Percentiles rank a stretch among this genome's conserved stretches.
Evolutionary conservation across 192 early-diverging fungal genomes (phyloP).

Genomic region (Lobosporangium transversale): DNA sequence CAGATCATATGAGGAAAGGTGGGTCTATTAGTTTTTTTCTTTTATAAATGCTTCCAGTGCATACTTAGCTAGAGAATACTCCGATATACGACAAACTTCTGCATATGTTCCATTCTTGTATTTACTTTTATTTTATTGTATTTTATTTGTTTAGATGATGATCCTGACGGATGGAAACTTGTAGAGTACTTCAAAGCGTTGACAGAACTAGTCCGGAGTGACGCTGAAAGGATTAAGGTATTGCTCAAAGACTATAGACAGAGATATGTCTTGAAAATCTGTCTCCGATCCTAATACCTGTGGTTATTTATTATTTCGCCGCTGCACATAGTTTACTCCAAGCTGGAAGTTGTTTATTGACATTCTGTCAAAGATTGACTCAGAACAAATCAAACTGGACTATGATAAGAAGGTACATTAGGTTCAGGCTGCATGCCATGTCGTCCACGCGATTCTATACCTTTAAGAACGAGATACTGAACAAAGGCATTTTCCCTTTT

Average conservation of each 20-base stretch:
- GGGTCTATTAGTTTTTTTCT: no score
- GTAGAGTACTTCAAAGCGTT: slow-evolving; percentile 40
- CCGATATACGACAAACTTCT: no score
- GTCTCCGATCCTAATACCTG: not conserved
- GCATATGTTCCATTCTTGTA: no score
- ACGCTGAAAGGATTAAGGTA: slow-evolving; percentile 29
- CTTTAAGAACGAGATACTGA: no score
- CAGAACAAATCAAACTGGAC: slow-evolving; percentile 31
- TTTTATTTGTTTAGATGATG: slow-evolving; percentile 26
- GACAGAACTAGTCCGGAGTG: slow-evolving; percentile 25
- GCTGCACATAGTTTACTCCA: slow-evolving; percentile 7
- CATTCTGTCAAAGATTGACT: slow-evolving; percentile 19
- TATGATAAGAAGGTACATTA: slow-evolving; percentile 40
- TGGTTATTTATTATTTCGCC: not conserved
- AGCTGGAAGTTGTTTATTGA: slow-evolving; percentile 32
- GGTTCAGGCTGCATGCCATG: no score
- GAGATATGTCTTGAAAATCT: not conserved
- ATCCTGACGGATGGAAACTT: slow-evolving; percentile 26
- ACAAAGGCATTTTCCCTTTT: no score
- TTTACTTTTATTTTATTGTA: not conserved
- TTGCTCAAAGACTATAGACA: not conserved
- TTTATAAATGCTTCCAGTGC: no score
- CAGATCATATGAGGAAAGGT: slow-evolving; percentile 24
- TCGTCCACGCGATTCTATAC: no score
- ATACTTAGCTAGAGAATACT: no score